Base-by-base conservation (phyloP, 2,329 filamentous ascomycete species). In the Thielaviopsis ethacetica region DNA sequence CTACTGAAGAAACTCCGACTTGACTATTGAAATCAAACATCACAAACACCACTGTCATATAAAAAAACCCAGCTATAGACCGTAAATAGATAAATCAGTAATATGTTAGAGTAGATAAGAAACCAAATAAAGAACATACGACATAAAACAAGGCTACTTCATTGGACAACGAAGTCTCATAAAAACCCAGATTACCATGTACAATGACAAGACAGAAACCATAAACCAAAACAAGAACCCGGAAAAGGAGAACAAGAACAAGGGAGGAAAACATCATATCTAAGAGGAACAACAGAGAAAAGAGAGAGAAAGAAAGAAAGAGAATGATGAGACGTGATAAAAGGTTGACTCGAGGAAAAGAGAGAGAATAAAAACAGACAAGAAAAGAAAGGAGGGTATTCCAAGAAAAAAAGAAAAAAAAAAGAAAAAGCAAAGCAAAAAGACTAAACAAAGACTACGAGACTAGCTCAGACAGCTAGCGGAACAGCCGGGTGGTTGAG, bases 321-420 rank as follows among this genome's bases (percentile, higher is more conserved):
- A 38, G 17, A 52, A 22, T 9, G n/a, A n/a, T n/a, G n/a, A 17
- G 26, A 26, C 19, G 5, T n/a, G 24, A 55, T 7, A 56, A 26
- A 54, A 51, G n/a, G 7, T 56, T 27, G 38, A 56, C 17, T 12
- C 3, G 26, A 27, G 9, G 15, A 4, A 53, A 24, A 50, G 51
- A 22, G 34, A n/a, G 50, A 26, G 26, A 41, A 13, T 24, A 58
- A 56, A 41, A 44, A 52, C 44, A 53, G 51, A 53, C 56, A 54
- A 19, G 56, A 57, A 27, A n/a, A 34, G n/a, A 17, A 13, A 34
- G 21, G 21, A 21, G 47, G 53, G 53, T 47, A 53, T 61, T 62
- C 54, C 59, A 53, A 21, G 58, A 24, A 26, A 26, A 5, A 5
- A 47, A n/a, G 5, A 17, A 44, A 51, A 13, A 19, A 1, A 22